phyloP scores from a whole-genome alignment of 75 land plant genomes.

The Larix kaempferi region DNA sequence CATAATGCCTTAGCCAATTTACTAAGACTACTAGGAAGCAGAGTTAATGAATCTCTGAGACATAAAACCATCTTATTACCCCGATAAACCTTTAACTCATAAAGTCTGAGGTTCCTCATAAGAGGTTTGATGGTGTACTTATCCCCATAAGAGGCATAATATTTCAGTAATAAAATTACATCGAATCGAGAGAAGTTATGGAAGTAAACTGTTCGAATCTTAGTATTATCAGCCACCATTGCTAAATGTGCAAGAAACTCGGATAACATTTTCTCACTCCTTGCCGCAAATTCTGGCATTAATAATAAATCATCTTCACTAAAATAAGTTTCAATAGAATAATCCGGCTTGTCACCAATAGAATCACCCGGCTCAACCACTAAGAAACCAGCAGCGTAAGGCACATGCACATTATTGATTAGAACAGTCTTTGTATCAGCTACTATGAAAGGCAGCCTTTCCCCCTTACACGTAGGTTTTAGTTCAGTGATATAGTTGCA shows the following conservation, averaged over 20 bases:
- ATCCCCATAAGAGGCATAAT: not conserved
- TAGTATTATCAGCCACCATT: not conserved
- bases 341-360: not conserved
- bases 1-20: conserved; percentile 10
- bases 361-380: not conserved
- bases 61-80: not conserved
- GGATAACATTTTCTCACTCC: not conserved
- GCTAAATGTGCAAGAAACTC: not conserved
- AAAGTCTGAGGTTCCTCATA: not conserved
- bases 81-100: not conserved
- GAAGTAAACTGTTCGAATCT: not conserved
- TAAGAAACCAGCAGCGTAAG: not conserved
- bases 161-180: not conserved
- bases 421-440: not conserved
- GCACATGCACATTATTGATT: not conserved
- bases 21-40: conserved; percentile 5
- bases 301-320: not conserved
- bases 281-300: not conserved
- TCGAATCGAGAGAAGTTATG: not conserved
- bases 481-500: not conserved
- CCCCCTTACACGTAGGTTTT: not conserved
- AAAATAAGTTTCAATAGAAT: not conserved
- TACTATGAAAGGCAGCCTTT: not conserved
- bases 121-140: conserved; percentile 1
- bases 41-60: not conserved